Evolutionary conservation across 1,139 yeast species (phyloP).

Genomic region (Hyphopichia buzzinii): DNA sequence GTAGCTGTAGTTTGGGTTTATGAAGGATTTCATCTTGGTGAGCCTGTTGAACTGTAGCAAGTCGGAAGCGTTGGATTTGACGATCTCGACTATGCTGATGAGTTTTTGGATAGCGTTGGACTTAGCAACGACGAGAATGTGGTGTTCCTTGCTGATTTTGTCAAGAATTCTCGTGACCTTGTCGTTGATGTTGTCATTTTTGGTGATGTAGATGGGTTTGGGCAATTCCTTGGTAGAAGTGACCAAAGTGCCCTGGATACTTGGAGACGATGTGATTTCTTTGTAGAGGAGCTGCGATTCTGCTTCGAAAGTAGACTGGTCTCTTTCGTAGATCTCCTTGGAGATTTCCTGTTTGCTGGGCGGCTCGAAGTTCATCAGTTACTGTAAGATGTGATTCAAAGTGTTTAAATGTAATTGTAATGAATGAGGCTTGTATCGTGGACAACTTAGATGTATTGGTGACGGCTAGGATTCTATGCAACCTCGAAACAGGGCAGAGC

Average conservation of each 20-base stretch:
- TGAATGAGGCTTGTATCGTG: too few relatives aligned
- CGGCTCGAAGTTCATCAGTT: too few relatives aligned
- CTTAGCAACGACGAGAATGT: constrained; percentile 15
- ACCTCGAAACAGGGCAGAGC: too few relatives aligned
- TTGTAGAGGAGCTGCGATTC: background rate
- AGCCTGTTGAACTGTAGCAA: constrained; percentile 11
- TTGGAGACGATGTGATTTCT: background rate
- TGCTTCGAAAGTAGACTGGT: background rate
- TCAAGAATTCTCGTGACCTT: constrained; percentile 16
- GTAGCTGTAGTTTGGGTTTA: constrained; percentile 9
- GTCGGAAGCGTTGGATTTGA: constrained; percentile 12
- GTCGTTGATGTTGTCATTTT: constrained; percentile 26
- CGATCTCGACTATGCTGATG: constrained; percentile 27
- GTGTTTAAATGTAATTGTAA: too few relatives aligned
- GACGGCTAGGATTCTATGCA: too few relatives aligned
- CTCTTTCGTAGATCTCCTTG: constrained; percentile 5
- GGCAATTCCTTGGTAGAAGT: background rate
- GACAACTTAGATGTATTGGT: too few relatives aligned
- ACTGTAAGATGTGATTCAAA: too few relatives aligned
- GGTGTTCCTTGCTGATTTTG: constrained; percentile 7
- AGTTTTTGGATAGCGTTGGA: constrained; percentile 23
- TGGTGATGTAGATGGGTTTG: constrained; percentile 15
- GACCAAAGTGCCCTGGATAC: background rate
- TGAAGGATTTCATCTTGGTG: constrained; percentile 5
- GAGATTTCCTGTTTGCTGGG: constrained; percentile 4